These are phyloP conservation scores for Aegle marmelos DNA, from an alignment of 345 rosid species.

Conservation along the genomic window DNA sequence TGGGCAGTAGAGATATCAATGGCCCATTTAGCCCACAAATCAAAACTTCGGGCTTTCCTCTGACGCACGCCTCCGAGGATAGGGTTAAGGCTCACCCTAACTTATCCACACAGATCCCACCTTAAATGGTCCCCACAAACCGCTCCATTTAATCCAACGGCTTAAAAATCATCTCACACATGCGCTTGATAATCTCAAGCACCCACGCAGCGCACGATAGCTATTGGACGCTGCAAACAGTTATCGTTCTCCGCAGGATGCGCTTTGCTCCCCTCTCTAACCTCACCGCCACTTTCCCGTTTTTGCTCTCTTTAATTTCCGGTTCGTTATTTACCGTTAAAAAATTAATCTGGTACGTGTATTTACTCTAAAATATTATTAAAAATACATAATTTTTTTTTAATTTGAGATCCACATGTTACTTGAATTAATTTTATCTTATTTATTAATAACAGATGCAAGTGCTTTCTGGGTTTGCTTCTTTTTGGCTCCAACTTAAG, in stretches of 20 bases:
- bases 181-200: conserved; percentile 19
- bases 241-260: conserved; percentile 28
- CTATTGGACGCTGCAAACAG: conserved; percentile 10
- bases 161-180: background rate
- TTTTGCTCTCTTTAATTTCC: background rate
- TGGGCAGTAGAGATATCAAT: no score
- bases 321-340: conserved; percentile 31
- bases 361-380: background rate
- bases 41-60: background rate
- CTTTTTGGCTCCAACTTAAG: background rate
- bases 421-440: background rate
- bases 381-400: background rate
- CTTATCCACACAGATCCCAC: background rate
- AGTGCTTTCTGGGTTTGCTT: conserved; percentile 6
- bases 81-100: background rate
- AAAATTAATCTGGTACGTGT: background rate
- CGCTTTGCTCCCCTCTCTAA: conserved; percentile 30
- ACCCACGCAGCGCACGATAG: conserved; percentile 29
- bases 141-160: conserved; percentile 24
- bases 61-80: background rate
- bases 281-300: conserved; percentile 30
- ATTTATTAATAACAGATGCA: background rate
- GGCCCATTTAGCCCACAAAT: background rate
- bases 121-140: background rate
- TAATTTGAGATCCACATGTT: no score